Evolutionary conservation across 2,329 filamentous ascomycete species (phyloP), one percentile per base, ranked within the genome.

Genomic region (Alternaria solani): DNA sequence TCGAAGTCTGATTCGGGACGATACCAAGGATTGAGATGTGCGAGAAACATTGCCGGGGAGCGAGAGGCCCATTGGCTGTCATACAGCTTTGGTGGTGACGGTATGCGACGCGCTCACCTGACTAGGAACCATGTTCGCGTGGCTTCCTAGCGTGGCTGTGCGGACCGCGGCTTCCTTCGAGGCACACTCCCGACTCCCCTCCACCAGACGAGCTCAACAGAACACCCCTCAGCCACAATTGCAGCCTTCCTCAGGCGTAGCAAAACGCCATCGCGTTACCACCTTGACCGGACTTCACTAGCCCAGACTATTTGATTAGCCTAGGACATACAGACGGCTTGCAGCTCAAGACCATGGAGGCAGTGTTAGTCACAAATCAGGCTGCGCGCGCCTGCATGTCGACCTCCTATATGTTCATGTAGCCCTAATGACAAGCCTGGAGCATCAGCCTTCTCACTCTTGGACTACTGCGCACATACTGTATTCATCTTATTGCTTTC

Each of bases 1-100:
- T 85, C 78, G 65, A 74, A 86, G 4, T 63, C 70, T 34, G 69
- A 66, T 47, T 62, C 63, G n/a, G 61, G 60, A 55, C 63, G 66
- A 56, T 67, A 67, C 67, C 69, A 75, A 59, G 66, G 63, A 51
- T 68, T 70, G 23, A 75, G 56, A 51, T 64, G 62, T 55, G 69
- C 66, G 66, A 76, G 61, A 61, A 73, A 68, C 75, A 77, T 77
- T 42, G 47, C 54, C 36, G 43, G 25, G 16, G 25, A 61, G 63
- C 61, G 30, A 28, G 23, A 26, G 47, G 46, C 26, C 30, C 32
- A 38, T 42, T 43, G 41, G 14, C 43, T 57, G 46, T 46, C 32
- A 16, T 30, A 30, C 28, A 30, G 28, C 28, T 12, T 12, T 36
- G 34, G 46, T 60, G 52, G 32, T 60, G 47, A 56, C 47, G 32